Evolutionary conservation across 2,329 filamentous ascomycete genomes (phyloP), one percentile per base, ranked within the genome.

Genomic region (Xylaria sp.): DNA sequence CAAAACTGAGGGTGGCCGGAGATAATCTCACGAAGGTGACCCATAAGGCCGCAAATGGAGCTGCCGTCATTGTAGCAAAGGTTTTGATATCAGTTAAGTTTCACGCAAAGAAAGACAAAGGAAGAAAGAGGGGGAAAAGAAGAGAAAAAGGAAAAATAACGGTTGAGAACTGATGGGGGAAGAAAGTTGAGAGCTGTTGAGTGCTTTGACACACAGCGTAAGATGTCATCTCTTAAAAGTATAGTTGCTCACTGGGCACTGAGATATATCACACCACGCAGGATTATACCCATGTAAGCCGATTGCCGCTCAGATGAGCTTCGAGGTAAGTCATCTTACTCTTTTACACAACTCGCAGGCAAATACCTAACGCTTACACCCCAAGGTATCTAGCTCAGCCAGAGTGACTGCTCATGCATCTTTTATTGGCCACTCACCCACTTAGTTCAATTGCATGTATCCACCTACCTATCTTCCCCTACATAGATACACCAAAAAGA

Each of bases 21-120:
- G 63, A 63, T 3, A 54, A 16, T 13, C 50, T 66, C 16, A 69
- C 23, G 25, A 69, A 68, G 44, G 32, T 23, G 42, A 40, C 60
- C 68, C 64, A 64, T 54, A 67, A 29, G 60, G 64, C 64, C 55
- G 59, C 54, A 25, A 69, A 69, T 16, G 68, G 64, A 60, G 60
- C 23, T 40, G 67, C 60, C 40, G 67, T 60, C 67, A 69, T 69
- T 27, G 63, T 5, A 47, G 37, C 13, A n/a, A n/a, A n/a, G 4
- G 5, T 27, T 16, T 18, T 32, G 8, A 21, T 58, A 42, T 25
- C 37, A 37, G 47, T n/a, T 6, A 35, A 59, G 21, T 50, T 16
- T 40, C 48, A 66, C n/a, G 16, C n/a, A 9, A 40, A 63, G 44
- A 9, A 13, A 66, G 23, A 53, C 5, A 10, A 32, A 6, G 21